Evolutionary conservation across 805 yeast species (phyloP).

Genomic region (Vanderwaltozyma verrucispora): DNA sequence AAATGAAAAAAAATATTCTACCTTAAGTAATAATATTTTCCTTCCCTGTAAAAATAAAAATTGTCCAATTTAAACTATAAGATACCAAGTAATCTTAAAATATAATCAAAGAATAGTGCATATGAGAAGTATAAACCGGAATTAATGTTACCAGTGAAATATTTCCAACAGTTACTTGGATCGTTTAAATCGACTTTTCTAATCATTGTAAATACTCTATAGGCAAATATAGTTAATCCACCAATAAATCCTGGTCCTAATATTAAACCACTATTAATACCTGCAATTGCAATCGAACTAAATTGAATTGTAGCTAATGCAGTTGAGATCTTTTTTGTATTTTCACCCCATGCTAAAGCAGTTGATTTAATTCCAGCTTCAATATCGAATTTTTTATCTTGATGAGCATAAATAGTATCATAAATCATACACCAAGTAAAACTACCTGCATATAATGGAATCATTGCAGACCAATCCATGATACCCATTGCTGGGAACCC

Average conservation of each 20-base stretch:
- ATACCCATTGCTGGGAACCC: slow-evolving; percentile 97
- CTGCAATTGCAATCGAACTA: slow-evolving; percentile 53
- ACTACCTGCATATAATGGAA: slow-evolving; percentile 65
- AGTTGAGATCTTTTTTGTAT: slow-evolving; percentile 58
- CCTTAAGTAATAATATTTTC: no score
- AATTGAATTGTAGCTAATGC: slow-evolving; percentile 61
- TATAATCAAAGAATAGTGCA: slow-evolving; percentile 59
- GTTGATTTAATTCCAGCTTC: slow-evolving; percentile 91
- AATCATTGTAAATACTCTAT: slow-evolving; percentile 60
- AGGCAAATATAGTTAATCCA: slow-evolving; percentile 58
- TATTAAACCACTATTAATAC: slow-evolving; percentile 48
- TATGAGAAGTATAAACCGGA: slow-evolving; percentile 62
- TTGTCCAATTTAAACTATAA: no score
- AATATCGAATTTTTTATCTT: slow-evolving; percentile 82
- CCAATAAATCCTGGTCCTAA: slow-evolving; percentile 79
- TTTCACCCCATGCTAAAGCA: slow-evolving; percentile 88
- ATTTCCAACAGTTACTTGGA: slow-evolving; percentile 74
- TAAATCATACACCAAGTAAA: slow-evolving; percentile 92
- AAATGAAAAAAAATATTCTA: no score
- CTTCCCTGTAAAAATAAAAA: no score
- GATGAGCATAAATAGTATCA: slow-evolving; percentile 96
- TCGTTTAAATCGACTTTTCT: slow-evolving; percentile 63
- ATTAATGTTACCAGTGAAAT: slow-evolving; percentile 64
- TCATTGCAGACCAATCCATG: slow-evolving; percentile 64
- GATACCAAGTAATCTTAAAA: slow-evolving; percentile 32